Evolutionary conservation across 2,329 filamentous ascomycete genomes (phyloP).

Genomic region (Penicillium sp.): DNA sequence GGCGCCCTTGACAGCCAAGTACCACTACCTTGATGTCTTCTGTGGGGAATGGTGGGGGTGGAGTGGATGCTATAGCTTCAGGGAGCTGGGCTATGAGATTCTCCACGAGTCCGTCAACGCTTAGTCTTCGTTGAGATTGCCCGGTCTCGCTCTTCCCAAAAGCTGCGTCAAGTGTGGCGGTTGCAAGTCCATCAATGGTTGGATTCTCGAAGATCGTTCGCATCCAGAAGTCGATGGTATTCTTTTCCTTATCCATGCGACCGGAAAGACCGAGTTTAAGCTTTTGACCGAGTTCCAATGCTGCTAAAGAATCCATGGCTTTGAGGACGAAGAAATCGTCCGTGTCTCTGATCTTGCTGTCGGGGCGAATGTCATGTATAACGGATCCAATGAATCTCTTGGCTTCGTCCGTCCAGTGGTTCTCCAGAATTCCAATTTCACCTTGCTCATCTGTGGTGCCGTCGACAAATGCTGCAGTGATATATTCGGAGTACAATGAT

Average conservation of each 20-base stretch:
- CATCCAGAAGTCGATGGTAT: conserved; percentile 15
- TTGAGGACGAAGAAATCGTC: conserved; percentile 15
- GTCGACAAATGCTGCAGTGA: conserved; percentile 13
- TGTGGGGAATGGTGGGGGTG: not conserved
- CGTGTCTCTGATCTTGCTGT: conserved; percentile 8
- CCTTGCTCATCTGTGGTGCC: conserved; percentile 14
- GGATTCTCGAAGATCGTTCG: conserved; percentile 16
- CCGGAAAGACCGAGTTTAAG: conserved; percentile 9
- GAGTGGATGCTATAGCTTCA: not conserved
- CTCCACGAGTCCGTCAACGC: conserved; percentile 3
- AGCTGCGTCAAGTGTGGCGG: conserved; percentile 9
- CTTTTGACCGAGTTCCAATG: conserved; percentile 14
- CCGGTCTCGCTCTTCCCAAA: not conserved
- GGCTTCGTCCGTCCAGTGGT: conserved; percentile 12
- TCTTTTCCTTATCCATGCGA: conserved; percentile 11
- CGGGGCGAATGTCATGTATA: conserved; percentile 13
- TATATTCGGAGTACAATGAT: conserved; percentile 16
- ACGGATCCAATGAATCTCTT: conserved; percentile 15
- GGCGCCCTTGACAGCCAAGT: conserved; percentile 9
- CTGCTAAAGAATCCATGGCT: conserved; percentile 15
- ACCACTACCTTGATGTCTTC: conserved; percentile 11
- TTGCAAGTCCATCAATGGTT: conserved; percentile 13
- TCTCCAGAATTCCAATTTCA: conserved; percentile 13
- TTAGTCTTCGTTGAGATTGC: not conserved
- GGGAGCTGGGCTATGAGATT: conserved; percentile 7